Evolutionary conservation across 164 flowering plant genomes (phyloP).

Genomic region (Liriodendron chinense): DNA sequence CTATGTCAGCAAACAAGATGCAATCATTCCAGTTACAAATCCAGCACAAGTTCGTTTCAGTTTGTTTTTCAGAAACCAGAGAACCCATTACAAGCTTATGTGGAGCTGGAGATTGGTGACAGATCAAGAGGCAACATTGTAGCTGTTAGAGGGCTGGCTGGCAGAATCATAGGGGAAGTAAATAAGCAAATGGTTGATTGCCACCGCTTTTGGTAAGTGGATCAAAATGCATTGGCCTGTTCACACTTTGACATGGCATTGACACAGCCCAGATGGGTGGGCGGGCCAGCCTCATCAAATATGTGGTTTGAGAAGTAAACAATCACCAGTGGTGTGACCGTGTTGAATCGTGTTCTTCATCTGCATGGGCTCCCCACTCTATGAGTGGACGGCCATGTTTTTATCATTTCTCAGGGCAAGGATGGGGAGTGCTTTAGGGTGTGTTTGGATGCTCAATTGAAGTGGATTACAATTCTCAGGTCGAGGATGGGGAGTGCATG

Average conservation of each 20-base stretch:
- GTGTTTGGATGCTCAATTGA: too few relatives aligned
- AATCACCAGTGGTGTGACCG: background rate
- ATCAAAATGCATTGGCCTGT: constrained; percentile 1
- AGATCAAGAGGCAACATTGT: background rate
- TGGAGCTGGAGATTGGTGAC: constrained; percentile 1
- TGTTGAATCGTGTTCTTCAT: too few relatives aligned
- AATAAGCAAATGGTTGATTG: background rate
- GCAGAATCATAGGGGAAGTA: background rate
- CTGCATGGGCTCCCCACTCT: too few relatives aligned
- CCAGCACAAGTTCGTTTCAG: background rate
- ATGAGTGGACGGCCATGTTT: too few relatives aligned
- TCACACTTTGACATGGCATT: constrained; percentile 9
- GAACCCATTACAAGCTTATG: constrained; percentile 3
- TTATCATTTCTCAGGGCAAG: too few relatives aligned
- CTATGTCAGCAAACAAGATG: background rate
- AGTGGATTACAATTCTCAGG: too few relatives aligned
- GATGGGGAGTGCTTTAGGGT: too few relatives aligned
- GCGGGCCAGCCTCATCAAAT: background rate
- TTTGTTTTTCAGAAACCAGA: constrained; percentile 12
- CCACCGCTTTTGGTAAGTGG: background rate
- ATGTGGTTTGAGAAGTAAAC: constrained; percentile 6
- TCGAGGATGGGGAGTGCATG: too few relatives aligned
- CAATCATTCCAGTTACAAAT: background rate
- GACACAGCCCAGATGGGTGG: background rate
- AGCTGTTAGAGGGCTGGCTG: constrained; percentile 10